phyloP scores from a whole-genome alignment of 176 grass and related monocot species.

The Carex kokanica region DNA sequence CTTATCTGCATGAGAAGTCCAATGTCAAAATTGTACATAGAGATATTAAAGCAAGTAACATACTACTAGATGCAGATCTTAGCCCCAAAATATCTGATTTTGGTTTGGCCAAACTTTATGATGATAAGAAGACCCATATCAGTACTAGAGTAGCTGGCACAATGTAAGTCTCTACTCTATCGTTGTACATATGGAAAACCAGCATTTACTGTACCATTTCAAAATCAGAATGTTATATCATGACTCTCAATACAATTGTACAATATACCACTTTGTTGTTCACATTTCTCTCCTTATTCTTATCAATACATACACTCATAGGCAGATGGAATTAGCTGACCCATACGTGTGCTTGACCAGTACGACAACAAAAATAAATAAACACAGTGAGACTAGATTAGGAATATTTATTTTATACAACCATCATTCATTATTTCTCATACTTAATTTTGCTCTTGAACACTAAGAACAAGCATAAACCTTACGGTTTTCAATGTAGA shows the following conservation, averaged over 20 bases:
- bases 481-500: not conserved
- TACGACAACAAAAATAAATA: not conserved
- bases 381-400: not conserved
- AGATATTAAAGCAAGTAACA: slow-evolving; percentile 83
- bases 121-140: slow-evolving; percentile 47
- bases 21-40: slow-evolving; percentile 53
- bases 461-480: not conserved
- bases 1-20: slow-evolving; percentile 41
- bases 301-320: not conserved
- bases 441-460: not conserved
- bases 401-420: not conserved
- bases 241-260: not conserved
- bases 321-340: not conserved
- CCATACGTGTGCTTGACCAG: not conserved
- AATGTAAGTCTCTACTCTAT: slow-evolving; percentile 33
- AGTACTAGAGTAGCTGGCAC: slow-evolving; percentile 47
- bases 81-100: slow-evolving; percentile 58
- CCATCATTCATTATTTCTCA: not conserved
- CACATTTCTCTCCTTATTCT: not conserved
- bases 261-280: not conserved
- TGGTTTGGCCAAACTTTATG: slow-evolving; percentile 46
- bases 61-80: slow-evolving; percentile 46
- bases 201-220: not conserved
- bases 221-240: not conserved
- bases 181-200: not conserved